Conservation (phyloP, 495 filamentous ascomycete genomes). For the Aspergillus leporis region DNA sequence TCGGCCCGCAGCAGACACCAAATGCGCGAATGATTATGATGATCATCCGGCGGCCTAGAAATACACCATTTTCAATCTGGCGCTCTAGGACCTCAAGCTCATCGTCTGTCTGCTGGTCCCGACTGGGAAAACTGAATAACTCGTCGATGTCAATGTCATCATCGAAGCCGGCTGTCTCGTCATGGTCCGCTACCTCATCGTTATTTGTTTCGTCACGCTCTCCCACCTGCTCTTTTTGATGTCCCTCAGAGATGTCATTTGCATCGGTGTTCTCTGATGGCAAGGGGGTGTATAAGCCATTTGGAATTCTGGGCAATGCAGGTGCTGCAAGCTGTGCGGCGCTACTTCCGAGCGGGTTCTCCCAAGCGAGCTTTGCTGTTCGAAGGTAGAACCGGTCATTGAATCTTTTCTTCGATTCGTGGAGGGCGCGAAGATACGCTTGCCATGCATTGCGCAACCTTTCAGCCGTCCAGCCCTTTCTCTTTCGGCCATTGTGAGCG, state of each 20-base stretch:
- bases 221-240: background rate
- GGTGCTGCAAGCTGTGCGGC: background rate
- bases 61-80: slow-evolving; percentile 45
- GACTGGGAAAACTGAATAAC: slow-evolving; percentile 14
- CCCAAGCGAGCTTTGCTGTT: slow-evolving; percentile 27
- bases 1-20: slow-evolving; percentile 38
- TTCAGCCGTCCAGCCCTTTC: slow-evolving; percentile 64
- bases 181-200: slow-evolving; percentile 2
- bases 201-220: background rate
- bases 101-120: slow-evolving; percentile 12
- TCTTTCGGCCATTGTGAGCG: slow-evolving; percentile 62
- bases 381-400: slow-evolving; percentile 19
- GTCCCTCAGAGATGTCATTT: slow-evolving; percentile 2
- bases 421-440: slow-evolving; percentile 52
- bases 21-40: slow-evolving; percentile 44
- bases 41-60: slow-evolving; percentile 44
- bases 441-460: slow-evolving; percentile 50
- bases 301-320: slow-evolving; percentile 2
- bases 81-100: slow-evolving; percentile 21
- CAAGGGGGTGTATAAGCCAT: slow-evolving; percentile 33
- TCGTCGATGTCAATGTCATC: slow-evolving; percentile 23
- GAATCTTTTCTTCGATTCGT: slow-evolving; percentile 55
- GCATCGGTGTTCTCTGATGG: slow-evolving; percentile 15
- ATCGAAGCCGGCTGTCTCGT: slow-evolving; percentile 2
- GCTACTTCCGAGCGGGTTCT: slow-evolving; percentile 37